Evolutionary conservation across 306 rosid species (phyloP).

Genomic region (Sesbania bispinosa): DNA sequence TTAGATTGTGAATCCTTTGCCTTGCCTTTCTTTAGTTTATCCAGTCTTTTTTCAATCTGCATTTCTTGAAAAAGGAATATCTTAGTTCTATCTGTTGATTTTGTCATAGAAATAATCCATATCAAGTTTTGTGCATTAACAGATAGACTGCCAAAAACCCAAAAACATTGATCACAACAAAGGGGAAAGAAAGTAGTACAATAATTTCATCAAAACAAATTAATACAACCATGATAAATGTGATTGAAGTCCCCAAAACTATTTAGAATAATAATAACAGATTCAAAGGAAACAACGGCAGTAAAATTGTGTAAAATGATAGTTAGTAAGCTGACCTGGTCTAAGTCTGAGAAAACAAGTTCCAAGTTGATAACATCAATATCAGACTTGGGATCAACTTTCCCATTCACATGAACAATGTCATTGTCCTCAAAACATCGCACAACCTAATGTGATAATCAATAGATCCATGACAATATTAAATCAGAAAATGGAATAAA

Average conservation of each 20-base stretch:
- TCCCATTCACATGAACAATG: constrained; percentile 87
- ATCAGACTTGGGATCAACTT: constrained; percentile 87
- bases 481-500: background rate
- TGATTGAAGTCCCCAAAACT: background rate
- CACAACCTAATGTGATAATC: constrained; percentile 58
- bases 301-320: constrained; percentile 14
- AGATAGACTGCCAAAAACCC: background rate
- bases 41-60: constrained; percentile 97
- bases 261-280: constrained; percentile 2
- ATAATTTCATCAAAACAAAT: background rate
- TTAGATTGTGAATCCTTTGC: constrained; percentile 74
- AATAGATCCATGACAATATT: constrained; percentile 20
- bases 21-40: constrained; percentile 91
- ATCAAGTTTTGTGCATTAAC: background rate
- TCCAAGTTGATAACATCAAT: constrained; percentile 92
- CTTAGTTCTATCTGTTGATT: constrained; percentile 50
- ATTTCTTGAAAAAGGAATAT: constrained; percentile 49
- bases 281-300: constrained; percentile 7
- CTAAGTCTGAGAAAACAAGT: constrained; percentile 92
- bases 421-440: constrained; percentile 97
- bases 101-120: constrained; percentile 20
- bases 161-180: background rate
- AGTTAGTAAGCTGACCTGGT: constrained; percentile 68
- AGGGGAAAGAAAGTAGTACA: constrained; percentile 13
- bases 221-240: constrained; percentile 14